Conservation (phyloP, 352 stramenopile genomes). For the Phytophthora fragariaefolia region DNA sequence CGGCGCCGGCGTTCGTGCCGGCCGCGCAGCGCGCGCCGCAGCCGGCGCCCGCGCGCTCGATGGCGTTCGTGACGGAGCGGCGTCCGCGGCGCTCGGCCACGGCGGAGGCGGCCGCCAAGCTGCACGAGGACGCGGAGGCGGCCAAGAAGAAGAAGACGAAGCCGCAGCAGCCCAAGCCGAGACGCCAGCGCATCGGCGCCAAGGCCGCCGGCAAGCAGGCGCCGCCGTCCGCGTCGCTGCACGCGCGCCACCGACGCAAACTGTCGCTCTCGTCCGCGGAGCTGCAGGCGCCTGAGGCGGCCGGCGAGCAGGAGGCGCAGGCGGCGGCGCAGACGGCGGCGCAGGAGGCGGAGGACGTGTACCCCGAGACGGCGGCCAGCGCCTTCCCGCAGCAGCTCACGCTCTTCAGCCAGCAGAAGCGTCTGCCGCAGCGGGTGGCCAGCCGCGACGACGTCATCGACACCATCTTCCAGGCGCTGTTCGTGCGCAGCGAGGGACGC, state of each 20-base stretch:
- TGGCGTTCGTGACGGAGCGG: constrained; percentile 64
- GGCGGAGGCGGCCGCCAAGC: constrained; percentile 20
- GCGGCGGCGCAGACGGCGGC: constrained; percentile 29
- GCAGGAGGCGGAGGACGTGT: constrained; percentile 67
- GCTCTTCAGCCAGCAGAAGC: constrained; percentile 84
- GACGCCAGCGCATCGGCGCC: constrained; percentile 61
- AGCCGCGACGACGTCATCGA: constrained; percentile 85
- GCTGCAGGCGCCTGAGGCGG: constrained; percentile 12
- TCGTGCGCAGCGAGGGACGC: constrained; percentile 46
- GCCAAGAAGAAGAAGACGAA: constrained; percentile 24
- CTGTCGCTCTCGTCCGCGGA: constrained; percentile 41
- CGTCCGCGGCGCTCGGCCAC: constrained; percentile 21
- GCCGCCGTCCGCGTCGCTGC: constrained; percentile 28
- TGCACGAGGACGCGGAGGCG: constrained; percentile 36
- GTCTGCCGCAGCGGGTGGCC: constrained; percentile 71
- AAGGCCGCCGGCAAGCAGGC: constrained; percentile 26
- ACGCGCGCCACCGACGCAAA: constrained; percentile 42
- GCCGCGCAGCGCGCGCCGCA: constrained; percentile 18
- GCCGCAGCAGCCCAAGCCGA: constrained; percentile 41
- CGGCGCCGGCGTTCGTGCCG: constrained; percentile 65
- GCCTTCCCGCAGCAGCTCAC: constrained; percentile 78
- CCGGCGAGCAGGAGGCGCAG: constrained; percentile 6
- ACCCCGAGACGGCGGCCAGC: constrained; percentile 56
- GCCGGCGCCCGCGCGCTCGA: constrained; percentile 39
- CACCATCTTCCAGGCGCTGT: constrained; percentile 81